These are phyloP conservation scores for Alternaria sp. DNA, from an alignment of 2,329 filamentous ascomycete genomes.

Conservation along the genomic window DNA sequence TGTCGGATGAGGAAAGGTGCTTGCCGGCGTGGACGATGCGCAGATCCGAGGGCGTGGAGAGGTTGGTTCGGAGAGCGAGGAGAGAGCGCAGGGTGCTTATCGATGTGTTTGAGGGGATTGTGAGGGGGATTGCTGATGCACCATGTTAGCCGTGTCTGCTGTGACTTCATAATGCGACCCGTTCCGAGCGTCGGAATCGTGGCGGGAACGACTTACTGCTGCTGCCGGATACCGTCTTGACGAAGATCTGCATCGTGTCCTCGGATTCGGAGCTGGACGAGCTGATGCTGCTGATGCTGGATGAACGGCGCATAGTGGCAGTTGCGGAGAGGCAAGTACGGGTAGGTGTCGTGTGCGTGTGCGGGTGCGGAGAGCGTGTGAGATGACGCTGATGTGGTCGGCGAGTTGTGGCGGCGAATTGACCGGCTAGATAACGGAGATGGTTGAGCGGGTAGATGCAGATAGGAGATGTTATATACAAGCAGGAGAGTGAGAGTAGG, in stretches of 20 bases:
- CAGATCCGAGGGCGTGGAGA: slow-evolving; percentile 58
- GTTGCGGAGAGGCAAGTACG: slow-evolving; percentile 20
- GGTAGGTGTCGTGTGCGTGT: slow-evolving; percentile 13
- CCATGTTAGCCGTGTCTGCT: slow-evolving; percentile 25
- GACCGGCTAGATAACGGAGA: slow-evolving; percentile 22
- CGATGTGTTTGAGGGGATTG: slow-evolving; percentile 63
- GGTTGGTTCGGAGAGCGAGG: slow-evolving; percentile 66
- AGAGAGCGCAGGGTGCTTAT: slow-evolving; percentile 65
- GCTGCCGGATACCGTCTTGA: slow-evolving; percentile 66
- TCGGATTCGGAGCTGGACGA: slow-evolving; percentile 55
- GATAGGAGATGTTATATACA: background rate
- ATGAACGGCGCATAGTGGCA: slow-evolving; percentile 45
- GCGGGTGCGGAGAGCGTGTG: background rate
- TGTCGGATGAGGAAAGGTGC: slow-evolving; percentile 58
- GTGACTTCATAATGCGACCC: background rate
- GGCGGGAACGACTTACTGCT: slow-evolving; percentile 57
- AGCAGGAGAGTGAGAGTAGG: too few relatives aligned
- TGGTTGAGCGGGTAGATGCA: slow-evolving; percentile 1
- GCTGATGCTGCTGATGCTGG: slow-evolving; percentile 55
- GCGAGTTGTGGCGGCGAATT: slow-evolving; percentile 17
- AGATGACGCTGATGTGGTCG: slow-evolving; percentile 1
- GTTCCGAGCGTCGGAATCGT: slow-evolving; percentile 28
- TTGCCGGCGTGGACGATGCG: slow-evolving; percentile 67
- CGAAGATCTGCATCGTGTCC: slow-evolving; percentile 68
- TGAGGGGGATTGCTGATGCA: slow-evolving; percentile 63